Base-by-base conservation (phyloP, 371 early-diverging fungal species). In the Phascolomyces articulosus region DNA sequence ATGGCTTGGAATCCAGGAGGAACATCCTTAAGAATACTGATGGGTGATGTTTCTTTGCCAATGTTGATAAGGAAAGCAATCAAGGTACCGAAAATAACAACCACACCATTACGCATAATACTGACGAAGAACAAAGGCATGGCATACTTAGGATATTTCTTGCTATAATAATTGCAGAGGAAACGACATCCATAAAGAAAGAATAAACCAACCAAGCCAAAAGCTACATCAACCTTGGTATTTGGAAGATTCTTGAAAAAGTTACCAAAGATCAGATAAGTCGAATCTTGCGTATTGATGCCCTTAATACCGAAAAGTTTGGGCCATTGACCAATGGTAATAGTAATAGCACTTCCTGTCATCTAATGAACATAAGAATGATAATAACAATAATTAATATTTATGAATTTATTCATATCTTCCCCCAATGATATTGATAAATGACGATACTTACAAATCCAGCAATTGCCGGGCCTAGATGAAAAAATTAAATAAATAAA, bases 291-390 rank as follows among this genome's bases (percentile, higher is more conserved):
- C 8, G 84, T 88, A 66, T 85, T 80, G 67, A 92, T 77, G 18
- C 74, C 80, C 18, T 66, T 70, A 54, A 92, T 83, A 28, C 96
- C 64, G 63, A 93, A 81, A 48, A 94, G 85, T 23, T 85, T 84
- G 0, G 93, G 88, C 69, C 72, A 76, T 62, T 96, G 95, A 23
- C 88, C 86, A 56, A 91, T 74, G n/a, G 89, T 85, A 66, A 96
- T 93, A 58, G 84, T 87, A 18, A 89, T 75, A 0, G 91, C 51
- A 13, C n/a, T 18, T 20, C 51, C 51, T n/a, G 51, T 51, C 51
- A 51, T 51, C n/a, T n/a, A n/a, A n/a, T n/a, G n/a, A n/a, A n/a
- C n/a, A n/a, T n/a, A n/a, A n/a, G n/a, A n/a, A n/a, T n/a, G n/a
- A n/a, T n/a, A n/a, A n/a, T n/a, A n/a, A n/a, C n/a, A n/a, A n/a